phyloP scores from a whole-genome alignment of 1,284 basidiomycete species.

The Leccinum pallidistipes region DNA sequence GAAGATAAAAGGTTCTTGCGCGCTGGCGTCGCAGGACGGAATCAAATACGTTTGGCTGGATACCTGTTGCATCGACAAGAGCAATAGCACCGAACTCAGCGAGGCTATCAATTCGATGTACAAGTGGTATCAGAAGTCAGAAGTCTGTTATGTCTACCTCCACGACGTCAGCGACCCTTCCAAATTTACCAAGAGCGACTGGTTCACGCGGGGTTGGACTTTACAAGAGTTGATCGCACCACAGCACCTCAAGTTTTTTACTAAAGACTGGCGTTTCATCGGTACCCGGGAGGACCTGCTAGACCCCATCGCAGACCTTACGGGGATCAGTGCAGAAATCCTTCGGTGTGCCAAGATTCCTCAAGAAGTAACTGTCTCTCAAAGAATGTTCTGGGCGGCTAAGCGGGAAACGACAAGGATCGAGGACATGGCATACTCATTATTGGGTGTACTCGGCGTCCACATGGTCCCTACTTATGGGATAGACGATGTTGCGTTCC shows the following conservation, averaged over 20 bases:
- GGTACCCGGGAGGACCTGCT: constrained; percentile 21
- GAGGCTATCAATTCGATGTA: constrained; percentile 34
- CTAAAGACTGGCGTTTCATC: constrained; percentile 23
- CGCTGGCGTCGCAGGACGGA: constrained; percentile 14
- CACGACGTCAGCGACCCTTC: constrained; percentile 22
- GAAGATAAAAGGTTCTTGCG: constrained; percentile 24
- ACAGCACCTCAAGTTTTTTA: constrained; percentile 25
- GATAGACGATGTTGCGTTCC: constrained; percentile 22
- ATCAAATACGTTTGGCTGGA: constrained; percentile 29
- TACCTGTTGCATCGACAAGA: constrained; percentile 32
- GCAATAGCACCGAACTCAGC: constrained; percentile 22
- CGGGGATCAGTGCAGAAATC: constrained; percentile 21
- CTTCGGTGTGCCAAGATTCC: constrained; percentile 14
- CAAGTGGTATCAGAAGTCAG: constrained; percentile 27
- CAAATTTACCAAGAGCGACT: constrained; percentile 24
- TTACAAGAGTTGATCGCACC: constrained; percentile 32
- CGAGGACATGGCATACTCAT: constrained; percentile 32
- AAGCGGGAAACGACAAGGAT: constrained; percentile 17
- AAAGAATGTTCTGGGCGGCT: constrained; percentile 29
- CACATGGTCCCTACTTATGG: constrained; percentile 25
- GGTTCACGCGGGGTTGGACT: constrained; percentile 34
- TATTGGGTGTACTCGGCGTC: constrained; percentile 27
- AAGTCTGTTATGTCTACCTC: constrained; percentile 30
- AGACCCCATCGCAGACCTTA: constrained; percentile 11
- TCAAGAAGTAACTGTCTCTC: constrained; percentile 19